A percentile compares a stretch with the other conserved stretches of the same genome.
Evolutionary conservation across 2,329 filamentous ascomycete genomes (phyloP).

Genomic region (Neospermospora avenae): DNA sequence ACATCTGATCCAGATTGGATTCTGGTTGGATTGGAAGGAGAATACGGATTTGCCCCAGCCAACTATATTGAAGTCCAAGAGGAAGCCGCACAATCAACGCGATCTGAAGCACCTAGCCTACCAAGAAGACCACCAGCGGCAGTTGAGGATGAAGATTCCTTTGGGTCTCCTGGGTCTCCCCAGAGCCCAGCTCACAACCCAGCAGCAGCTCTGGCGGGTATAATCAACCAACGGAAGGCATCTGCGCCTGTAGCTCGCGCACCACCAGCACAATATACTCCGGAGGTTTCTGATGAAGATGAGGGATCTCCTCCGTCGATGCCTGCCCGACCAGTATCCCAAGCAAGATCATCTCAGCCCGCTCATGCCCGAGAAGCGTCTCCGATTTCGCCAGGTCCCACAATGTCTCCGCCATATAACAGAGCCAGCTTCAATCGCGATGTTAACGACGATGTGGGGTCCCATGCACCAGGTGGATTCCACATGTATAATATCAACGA

Average conservation of each 20-base stretch:
- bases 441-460: constrained; percentile 44
- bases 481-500: constrained; percentile 97
- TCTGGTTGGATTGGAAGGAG: constrained; percentile 75
- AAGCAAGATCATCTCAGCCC: constrained; percentile 43
- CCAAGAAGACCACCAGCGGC: constrained; percentile 38
- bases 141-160: constrained; percentile 26
- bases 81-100: constrained; percentile 36
- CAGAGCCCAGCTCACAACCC: constrained; percentile 28
- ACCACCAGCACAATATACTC: constrained; percentile 57
- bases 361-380: constrained; percentile 25
- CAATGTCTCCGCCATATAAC: constrained; percentile 53
- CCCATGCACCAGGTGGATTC: constrained; percentile 70
- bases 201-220: constrained; percentile 49
- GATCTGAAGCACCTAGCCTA: constrained; percentile 34
- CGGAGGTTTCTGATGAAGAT: constrained; percentile 66
- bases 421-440: constrained; percentile 40
- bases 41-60: constrained; percentile 91
- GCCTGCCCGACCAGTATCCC: constrained; percentile 59
- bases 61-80: constrained; percentile 83
- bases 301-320: constrained; percentile 57
- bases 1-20: constrained; percentile 95
- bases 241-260: constrained; percentile 39
- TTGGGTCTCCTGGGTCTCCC: constrained; percentile 27
- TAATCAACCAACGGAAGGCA: constrained; percentile 42
- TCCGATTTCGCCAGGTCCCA: constrained; percentile 42